Percentiles rank a stretch among this genome's conserved stretches.
Evolutionary conservation across 345 rosid genomes (phyloP).

Genomic region (Limnanthes douglasii): DNA sequence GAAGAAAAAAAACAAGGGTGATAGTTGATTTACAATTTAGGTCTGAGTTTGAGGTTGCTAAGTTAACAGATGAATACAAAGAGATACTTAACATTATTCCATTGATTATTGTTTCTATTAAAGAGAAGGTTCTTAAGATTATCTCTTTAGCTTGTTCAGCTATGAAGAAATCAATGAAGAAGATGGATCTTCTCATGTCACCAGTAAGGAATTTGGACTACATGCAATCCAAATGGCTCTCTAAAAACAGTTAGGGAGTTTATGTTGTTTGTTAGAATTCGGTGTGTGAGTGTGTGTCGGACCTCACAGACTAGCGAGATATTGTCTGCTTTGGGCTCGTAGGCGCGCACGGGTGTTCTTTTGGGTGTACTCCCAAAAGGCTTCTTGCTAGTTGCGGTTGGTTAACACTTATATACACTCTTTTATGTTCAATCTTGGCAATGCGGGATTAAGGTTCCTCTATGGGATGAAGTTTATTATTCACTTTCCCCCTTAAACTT

Average conservation of each 20-base stretch:
- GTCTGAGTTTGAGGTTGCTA: conserved; percentile 43
- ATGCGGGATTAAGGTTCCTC: too few species aligned
- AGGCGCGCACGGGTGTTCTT: too few species aligned
- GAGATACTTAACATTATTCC: conserved; percentile 20
- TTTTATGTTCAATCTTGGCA: too few species aligned
- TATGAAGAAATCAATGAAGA: conserved; percentile 22
- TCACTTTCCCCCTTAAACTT: too few species aligned
- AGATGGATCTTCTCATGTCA: conserved; percentile 24
- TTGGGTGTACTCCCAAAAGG: too few species aligned
- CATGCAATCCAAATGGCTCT: conserved; percentile 45
- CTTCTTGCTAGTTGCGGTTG: too few species aligned
- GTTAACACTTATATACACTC: too few species aligned
- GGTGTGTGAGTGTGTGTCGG: too few species aligned
- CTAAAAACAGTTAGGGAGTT: conserved; percentile 21
- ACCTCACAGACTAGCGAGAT: too few species aligned
- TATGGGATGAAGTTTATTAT: too few species aligned
- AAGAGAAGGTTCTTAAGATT: conserved; percentile 23
- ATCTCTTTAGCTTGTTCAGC: conserved; percentile 29
- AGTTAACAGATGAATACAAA: conserved; percentile 20
- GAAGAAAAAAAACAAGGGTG: conserved; percentile 13
- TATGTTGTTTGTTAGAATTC: too few species aligned
- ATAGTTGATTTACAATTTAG: conserved; percentile 38
- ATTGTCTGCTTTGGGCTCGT: too few species aligned
- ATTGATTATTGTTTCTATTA: conserved; percentile 20
- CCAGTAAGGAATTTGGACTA: conserved; percentile 41